Conservation (phyloP, 768 basidiomycete species). For the Auricularia cornea region DNA sequence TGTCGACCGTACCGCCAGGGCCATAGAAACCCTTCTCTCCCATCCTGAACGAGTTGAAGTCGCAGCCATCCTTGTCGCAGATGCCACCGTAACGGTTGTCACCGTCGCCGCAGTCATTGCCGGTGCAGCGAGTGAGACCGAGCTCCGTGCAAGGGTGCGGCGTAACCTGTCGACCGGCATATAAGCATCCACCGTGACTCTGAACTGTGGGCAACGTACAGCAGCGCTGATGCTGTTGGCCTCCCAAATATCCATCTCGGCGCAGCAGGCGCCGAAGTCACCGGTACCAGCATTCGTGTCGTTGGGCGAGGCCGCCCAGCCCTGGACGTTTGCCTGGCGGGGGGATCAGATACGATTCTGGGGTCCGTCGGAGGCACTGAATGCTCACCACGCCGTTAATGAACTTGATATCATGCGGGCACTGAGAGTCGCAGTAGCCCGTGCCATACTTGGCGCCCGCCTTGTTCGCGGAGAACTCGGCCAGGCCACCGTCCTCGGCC, state of each 20-base stretch:
- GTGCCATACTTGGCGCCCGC: constrained; percentile 54
- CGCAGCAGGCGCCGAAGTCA: constrained; percentile 23
- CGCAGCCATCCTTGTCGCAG: constrained; percentile 52
- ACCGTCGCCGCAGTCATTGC: constrained; percentile 31
- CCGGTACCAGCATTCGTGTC: constrained; percentile 25
- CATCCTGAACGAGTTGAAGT: constrained; percentile 56
- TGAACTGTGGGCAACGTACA: too few relatives aligned
- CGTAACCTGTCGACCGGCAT: constrained; percentile 19
- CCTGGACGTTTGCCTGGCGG: constrained; percentile 23
- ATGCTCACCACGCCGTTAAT: constrained; percentile 46
- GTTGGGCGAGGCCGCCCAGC: constrained; percentile 23
- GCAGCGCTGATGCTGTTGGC: constrained; percentile 24
- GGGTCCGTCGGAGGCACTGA: too few relatives aligned
- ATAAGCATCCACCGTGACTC: background rate
- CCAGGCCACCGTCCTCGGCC: constrained; percentile 39
- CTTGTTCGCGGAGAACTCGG: constrained; percentile 43
- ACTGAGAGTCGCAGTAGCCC: constrained; percentile 58
- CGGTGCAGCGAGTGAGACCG: constrained; percentile 36
- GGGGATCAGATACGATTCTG: too few relatives aligned
- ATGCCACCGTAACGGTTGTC: constrained; percentile 29
- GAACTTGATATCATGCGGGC: constrained; percentile 52
- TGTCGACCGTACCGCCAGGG: constrained; percentile 13
- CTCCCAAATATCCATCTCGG: constrained; percentile 29
- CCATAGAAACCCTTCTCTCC: constrained; percentile 28
- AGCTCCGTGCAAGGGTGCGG: constrained; percentile 40